phyloP scores from a whole-genome alignment of 805 yeast genomes.

The Babjeviella inositovora region DNA sequence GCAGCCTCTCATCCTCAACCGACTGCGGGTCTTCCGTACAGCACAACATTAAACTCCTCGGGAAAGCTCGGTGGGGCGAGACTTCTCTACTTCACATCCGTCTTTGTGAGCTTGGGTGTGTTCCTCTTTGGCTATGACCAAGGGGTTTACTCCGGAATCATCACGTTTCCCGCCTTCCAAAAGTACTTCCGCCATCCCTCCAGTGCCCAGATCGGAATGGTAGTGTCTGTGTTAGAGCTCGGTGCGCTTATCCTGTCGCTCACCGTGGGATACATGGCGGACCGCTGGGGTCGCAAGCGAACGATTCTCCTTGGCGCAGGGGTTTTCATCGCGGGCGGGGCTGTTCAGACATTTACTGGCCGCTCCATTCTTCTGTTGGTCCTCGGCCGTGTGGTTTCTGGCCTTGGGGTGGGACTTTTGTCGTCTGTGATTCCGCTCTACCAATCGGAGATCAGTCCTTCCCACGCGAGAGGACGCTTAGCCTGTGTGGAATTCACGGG shows the following conservation, averaged over 20 bases:
- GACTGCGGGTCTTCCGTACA: too few species aligned
- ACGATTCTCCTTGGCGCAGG: constrained; percentile 72
- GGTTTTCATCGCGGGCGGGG: constrained; percentile 67
- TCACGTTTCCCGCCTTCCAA: constrained; percentile 59
- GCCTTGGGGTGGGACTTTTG: constrained; percentile 77
- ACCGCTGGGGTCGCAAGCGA: constrained; percentile 60
- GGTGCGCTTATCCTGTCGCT: constrained; percentile 77
- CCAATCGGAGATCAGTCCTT: constrained; percentile 80
- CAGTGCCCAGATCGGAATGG: constrained; percentile 63
- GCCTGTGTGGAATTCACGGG: constrained; percentile 87
- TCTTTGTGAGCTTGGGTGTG: constrained; percentile 26
- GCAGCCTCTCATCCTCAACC: too few species aligned
- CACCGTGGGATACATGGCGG: constrained; percentile 65
- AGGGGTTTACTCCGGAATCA: constrained; percentile 81
- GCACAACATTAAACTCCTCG: too few species aligned
- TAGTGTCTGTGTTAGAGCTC: constrained; percentile 77
- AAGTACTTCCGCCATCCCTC: constrained; percentile 59
- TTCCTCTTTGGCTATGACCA: constrained; percentile 73
- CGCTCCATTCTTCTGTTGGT: constrained; percentile 41
- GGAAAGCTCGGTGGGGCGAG: too few species aligned
- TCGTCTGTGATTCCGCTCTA: constrained; percentile 79
- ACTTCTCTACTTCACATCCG: constrained; percentile 18
- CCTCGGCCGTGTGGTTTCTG: constrained; percentile 62
- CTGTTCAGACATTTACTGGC: constrained; percentile 46
- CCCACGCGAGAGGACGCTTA: constrained; percentile 69